These are phyloP conservation scores for Glaciozyma martinii DNA, from an alignment of 768 basidiomycete genomes.

Conservation along the genomic window DNA sequence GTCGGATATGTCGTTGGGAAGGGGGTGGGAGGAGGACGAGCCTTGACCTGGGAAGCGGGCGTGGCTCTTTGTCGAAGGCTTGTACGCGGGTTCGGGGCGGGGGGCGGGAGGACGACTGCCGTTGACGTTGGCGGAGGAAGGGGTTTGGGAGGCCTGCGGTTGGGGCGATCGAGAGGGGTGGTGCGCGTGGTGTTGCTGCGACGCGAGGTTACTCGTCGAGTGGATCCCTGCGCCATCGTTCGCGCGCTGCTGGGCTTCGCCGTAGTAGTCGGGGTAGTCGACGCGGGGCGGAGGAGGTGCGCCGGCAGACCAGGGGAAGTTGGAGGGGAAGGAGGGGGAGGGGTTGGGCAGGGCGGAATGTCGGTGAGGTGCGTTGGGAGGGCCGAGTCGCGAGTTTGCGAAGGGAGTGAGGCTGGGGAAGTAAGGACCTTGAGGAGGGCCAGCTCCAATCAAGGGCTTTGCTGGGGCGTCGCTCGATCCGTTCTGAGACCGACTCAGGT, in stretches of 20 bases:
- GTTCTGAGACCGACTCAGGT: no score
- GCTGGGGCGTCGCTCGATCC: no score
- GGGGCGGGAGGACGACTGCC: no score
- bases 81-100: no score
- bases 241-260: not conserved
- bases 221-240: not conserved
- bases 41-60: not conserved
- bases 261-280: constrained; percentile 1
- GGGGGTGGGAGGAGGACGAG: not conserved
- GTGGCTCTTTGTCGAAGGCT: not conserved
- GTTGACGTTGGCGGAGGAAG: no score
- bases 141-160: no score
- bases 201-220: no score
- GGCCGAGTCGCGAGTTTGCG: not conserved
- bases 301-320: not conserved
- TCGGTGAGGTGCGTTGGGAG: not conserved
- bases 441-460: no score
- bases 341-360: not conserved
- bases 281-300: not conserved
- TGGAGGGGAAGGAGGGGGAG: not conserved
- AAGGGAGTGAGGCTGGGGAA: not conserved
- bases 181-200: no score
- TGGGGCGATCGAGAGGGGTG: no score
- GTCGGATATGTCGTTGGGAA: not conserved
- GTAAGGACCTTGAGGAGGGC: not conserved